A percentile compares a stretch with the other conserved stretches of the same genome.
Conservation (phyloP, 2,329 filamentous ascomycete genomes). For the Beauveria pseudobassiana region DNA sequence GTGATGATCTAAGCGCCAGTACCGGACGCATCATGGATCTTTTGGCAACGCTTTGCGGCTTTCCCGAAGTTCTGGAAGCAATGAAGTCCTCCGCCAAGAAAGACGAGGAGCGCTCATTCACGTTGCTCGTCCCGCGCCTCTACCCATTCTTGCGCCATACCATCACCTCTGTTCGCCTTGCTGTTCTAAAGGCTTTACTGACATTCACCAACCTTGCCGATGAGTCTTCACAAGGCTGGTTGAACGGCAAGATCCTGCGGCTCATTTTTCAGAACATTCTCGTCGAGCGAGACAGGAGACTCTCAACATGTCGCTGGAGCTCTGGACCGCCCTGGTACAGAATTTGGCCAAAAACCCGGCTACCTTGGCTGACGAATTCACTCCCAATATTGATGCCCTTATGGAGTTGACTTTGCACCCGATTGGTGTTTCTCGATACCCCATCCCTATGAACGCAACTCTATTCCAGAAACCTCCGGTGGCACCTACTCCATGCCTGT, state of each 20-base stretch:
- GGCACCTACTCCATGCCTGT: constrained; percentile 60
- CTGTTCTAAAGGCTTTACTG: constrained; percentile 83
- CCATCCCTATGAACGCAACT: constrained; percentile 82
- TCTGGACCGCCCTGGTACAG: constrained; percentile 75
- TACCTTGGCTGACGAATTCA: constrained; percentile 65
- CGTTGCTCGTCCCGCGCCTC: constrained; percentile 81
- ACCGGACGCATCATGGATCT: constrained; percentile 99
- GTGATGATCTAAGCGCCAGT: constrained; percentile 92
- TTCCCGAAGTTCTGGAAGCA: constrained; percentile 81
- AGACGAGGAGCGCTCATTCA: constrained; percentile 84
- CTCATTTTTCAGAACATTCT: constrained; percentile 92
- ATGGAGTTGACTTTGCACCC: constrained; percentile 81
- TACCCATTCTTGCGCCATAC: constrained; percentile 97
- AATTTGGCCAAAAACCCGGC: constrained; percentile 57
- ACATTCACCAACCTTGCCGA: constrained; percentile 87
- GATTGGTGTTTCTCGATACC: constrained; percentile 83
- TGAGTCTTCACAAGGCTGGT: constrained; percentile 77
- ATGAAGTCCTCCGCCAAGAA: constrained; percentile 86
- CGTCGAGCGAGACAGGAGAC: constrained; percentile 85
- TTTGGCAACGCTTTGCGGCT: constrained; percentile 88
- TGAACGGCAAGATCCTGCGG: constrained; percentile 80
- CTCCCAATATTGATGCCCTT: constrained; percentile 68
- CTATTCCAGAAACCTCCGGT: constrained; percentile 90
- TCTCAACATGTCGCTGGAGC: constrained; percentile 72
- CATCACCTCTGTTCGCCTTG: constrained; percentile 89